Percentiles rank a stretch among this genome's conserved stretches.
Evolutionary conservation across 768 basidiomycete genomes (phyloP).

Genomic region (Crassisporium funariophilum): DNA sequence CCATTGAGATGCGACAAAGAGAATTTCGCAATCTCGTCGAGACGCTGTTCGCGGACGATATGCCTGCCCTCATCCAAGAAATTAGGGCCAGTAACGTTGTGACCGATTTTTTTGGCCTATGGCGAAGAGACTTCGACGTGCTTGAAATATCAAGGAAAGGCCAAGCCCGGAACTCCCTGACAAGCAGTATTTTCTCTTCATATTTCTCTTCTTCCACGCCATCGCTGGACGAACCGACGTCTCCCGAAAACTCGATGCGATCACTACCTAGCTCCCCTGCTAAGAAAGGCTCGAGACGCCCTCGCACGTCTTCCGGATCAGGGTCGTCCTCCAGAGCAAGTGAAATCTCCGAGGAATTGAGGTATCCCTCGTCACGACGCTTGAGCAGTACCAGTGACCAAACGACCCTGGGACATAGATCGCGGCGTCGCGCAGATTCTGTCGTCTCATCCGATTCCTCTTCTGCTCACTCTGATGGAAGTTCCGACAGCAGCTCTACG

Average conservation of each 20-base stretch:
- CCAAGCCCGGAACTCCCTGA: conserved; percentile 44
- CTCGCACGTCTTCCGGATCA: background rate
- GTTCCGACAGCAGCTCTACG: conserved; percentile 36
- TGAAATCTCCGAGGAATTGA: conserved; percentile 17
- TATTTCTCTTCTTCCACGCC: conserved; percentile 55
- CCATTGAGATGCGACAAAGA: conserved; percentile 59
- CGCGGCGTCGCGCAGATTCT: conserved; percentile 40
- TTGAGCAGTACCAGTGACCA: conserved; percentile 19
- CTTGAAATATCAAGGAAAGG: conserved; percentile 40
- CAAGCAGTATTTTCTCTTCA: conserved; percentile 57
- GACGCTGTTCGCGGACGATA: conserved; percentile 57
- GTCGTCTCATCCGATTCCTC: conserved; percentile 47
- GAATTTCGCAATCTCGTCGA: conserved; percentile 64
- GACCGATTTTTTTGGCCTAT: conserved; percentile 78
- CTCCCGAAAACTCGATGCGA: conserved; percentile 12
- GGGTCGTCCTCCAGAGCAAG: conserved; percentile 16
- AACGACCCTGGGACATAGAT: conserved; percentile 9
- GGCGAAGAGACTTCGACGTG: conserved; percentile 72
- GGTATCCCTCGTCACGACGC: conserved; percentile 16
- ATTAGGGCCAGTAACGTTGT: conserved; percentile 58
- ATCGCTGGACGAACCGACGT: conserved; percentile 14
- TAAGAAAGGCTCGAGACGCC: conserved; percentile 7
- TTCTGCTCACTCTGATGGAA: conserved; percentile 40
- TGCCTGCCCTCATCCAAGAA: conserved; percentile 69
- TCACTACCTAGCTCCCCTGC: conserved; percentile 21